Base-by-base conservation (phyloP, 352 stramenopile species). In the Globisporangium splendens region DNA sequence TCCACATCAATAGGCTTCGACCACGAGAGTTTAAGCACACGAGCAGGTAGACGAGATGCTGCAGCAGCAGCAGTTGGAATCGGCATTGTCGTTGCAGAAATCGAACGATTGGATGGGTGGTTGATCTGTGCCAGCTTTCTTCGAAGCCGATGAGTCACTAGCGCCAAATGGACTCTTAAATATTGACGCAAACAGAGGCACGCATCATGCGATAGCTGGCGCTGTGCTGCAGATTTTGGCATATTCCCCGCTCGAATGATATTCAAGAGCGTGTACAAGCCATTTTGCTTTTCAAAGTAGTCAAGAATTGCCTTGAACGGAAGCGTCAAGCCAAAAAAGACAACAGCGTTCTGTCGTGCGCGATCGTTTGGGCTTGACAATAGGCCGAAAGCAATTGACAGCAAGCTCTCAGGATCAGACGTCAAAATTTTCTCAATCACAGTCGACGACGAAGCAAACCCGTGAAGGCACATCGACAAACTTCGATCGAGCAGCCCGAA, bases 101-200 rank as follows among this genome's bases (percentile, higher is more conserved):
- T 51, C 6, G 65, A 61, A 1, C 75, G 70, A 49, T 87, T 89
- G 14, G 69, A 82, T 7, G 72, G 73, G 46, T 86, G 70, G 46
- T 80, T 89, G 11, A 81, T 33, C 59, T 88, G 75, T 6, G 83
- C 69, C 3, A 93, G 33, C 20, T 82, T 86, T 33, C 83, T 73
- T 8, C 82, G 73, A 2, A 93, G 70, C 18, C 75, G 72, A 65
- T 93, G 80, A 0, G 83, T 86, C 10, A 89, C 69, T 2, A 93
- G 56, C 6, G 81, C 77, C 70, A 93, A 79, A 56, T 95, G 83
- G 42, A 91, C 86, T n/a, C 86, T 71, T 10, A 93, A 54, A 49
- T 95, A 93, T 49, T 95, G 86, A 8, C 86, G 79, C 47, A 95
- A 66, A 38, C 83, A 93, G 24, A 95, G 66, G 62, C 86, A 93